Evolutionary conservation across 805 yeast species (phyloP).

Genomic region (Ogataea ganodermae): DNA sequence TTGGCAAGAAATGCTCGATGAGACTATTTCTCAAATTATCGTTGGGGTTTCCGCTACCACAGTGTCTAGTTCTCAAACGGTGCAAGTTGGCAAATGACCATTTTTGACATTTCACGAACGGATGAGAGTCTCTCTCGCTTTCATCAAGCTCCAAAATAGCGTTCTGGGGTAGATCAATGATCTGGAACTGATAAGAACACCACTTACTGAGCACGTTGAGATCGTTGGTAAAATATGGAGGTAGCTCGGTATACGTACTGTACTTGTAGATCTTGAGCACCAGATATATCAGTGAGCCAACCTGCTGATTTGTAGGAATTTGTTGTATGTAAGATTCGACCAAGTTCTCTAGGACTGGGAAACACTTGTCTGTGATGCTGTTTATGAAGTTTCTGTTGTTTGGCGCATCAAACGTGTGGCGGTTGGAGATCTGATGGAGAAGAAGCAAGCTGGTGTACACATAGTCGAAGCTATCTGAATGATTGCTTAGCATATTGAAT

Average conservation of each 20-base stretch:
- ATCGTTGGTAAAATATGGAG: slow-evolving; percentile 54
- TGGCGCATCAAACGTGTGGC: slow-evolving; percentile 69
- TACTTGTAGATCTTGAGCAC: slow-evolving; percentile 78
- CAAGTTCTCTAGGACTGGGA: slow-evolving; percentile 63
- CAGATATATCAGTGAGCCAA: slow-evolving; percentile 69
- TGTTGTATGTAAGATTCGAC: slow-evolving; percentile 48
- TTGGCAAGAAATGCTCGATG: slow-evolving; percentile 65
- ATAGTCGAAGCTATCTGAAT: slow-evolving; percentile 41
- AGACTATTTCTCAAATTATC: slow-evolving; percentile 38
- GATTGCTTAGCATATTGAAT: slow-evolving; percentile 44
- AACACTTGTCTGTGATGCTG: slow-evolving; percentile 52
- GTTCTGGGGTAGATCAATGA: slow-evolving; percentile 51
- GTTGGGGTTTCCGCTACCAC: slow-evolving; percentile 10
- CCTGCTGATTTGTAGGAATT: slow-evolving; percentile 33
- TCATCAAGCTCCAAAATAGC: slow-evolving; percentile 46
- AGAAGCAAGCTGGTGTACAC: slow-evolving; percentile 69
- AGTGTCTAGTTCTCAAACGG: slow-evolving; percentile 67
- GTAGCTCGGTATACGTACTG: slow-evolving; percentile 71
- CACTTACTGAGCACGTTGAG: slow-evolving; percentile 54
- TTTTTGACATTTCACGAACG: slow-evolving; percentile 69
- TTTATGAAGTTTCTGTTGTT: slow-evolving; percentile 52
- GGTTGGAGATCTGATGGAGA: slow-evolving; percentile 66
- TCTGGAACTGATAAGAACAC: slow-evolving; percentile 69
- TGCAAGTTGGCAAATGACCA: slow-evolving; percentile 83
- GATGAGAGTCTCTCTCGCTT: slow-evolving; percentile 47